A percentile compares a stretch with the other conserved stretches of the same genome.
Evolutionary conservation across 345 rosid species (phyloP).

Genomic region (Euphorbia tirucalli): DNA sequence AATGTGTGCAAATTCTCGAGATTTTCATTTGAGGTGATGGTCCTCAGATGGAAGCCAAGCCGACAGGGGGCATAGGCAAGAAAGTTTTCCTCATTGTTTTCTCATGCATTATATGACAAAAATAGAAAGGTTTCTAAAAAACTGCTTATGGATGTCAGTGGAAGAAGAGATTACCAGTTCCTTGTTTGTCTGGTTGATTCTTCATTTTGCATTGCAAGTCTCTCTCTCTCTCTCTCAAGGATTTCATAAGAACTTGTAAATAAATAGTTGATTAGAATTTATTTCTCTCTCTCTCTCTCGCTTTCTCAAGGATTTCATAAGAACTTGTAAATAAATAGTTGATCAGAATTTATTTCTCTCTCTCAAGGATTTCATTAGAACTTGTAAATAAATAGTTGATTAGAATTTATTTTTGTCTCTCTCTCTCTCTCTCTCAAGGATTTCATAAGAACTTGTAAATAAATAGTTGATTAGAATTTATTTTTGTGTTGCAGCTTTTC

Average conservation of each 20-base stretch:
- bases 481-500: too few species aligned
- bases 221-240: background rate
- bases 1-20: background rate
- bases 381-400: too few species aligned
- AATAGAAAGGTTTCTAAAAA: background rate
- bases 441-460: too few species aligned
- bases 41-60: background rate
- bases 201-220: background rate
- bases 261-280: too few species aligned
- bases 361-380: background rate
- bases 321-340: too few species aligned
- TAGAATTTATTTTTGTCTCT: too few species aligned
- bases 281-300: too few species aligned
- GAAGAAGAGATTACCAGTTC: background rate
- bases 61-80: background rate
- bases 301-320: too few species aligned
- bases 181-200: background rate
- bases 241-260: background rate
- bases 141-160: background rate
- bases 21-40: background rate
- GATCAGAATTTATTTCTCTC: background rate
- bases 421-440: too few species aligned
- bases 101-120: background rate
- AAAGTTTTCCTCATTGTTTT: background rate
- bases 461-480: too few species aligned